Evolutionary conservation across 2,329 filamentous ascomycete species (phyloP).

Genomic region (Fusarium floridanum): DNA sequence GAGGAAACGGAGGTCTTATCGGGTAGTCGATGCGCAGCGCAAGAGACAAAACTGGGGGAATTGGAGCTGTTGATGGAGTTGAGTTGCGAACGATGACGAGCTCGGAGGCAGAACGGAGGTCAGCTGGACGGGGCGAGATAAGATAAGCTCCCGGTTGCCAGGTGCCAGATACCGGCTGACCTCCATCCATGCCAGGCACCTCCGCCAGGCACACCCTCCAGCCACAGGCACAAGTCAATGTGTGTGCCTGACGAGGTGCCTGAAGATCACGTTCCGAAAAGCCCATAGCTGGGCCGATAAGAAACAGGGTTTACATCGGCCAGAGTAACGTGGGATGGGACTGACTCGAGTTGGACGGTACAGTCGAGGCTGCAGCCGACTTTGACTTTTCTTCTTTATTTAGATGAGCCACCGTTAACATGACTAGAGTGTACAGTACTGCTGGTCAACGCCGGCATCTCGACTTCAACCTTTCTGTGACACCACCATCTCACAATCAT

Average conservation of each 20-base stretch:
- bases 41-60: constrained; percentile 5
- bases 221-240: not conserved
- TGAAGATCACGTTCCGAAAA: constrained; percentile 1
- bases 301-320: not conserved
- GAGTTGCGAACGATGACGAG: constrained; percentile 28
- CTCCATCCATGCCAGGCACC: constrained; percentile 1
- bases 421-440: not conserved
- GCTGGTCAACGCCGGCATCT: not conserved
- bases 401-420: not conserved
- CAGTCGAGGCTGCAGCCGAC: constrained; percentile 3
- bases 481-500: not conserved
- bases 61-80: constrained; percentile 26
- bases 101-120: constrained; percentile 34
- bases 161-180: constrained; percentile 18
- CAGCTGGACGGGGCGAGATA: constrained; percentile 34
- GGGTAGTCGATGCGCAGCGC: not conserved
- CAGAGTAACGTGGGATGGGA: constrained; percentile 18
- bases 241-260: not conserved
- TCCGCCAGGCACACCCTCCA: not conserved
- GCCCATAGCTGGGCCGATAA: not conserved
- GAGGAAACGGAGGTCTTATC: not conserved
- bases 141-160: constrained; percentile 26
- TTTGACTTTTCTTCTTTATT: constrained; percentile 12
- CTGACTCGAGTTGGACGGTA: constrained; percentile 21
- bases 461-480: not conserved